A percentile compares a stretch with the other conserved stretches of the same genome.
Conservation (phyloP, 345 rosid genomes). For the Kandelia obovata region DNA sequence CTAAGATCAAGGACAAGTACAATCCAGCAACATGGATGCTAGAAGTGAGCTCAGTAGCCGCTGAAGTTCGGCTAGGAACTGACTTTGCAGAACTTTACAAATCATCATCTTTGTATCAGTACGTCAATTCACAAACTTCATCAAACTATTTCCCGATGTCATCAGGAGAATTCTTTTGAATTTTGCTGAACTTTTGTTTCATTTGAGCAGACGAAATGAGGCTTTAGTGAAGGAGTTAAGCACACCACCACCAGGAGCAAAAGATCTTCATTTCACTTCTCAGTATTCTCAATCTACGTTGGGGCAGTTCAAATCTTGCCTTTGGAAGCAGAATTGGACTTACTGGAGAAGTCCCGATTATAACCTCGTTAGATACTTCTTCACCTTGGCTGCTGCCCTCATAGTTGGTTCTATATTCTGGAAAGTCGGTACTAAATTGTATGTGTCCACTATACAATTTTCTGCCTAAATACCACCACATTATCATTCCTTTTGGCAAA, state of each 20-base stretch:
- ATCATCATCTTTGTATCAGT: conserved; percentile 53
- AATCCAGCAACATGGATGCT: conserved; percentile 94
- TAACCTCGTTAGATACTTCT: conserved; percentile 34
- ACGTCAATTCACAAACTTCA: conserved; percentile 22
- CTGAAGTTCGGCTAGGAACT: conserved; percentile 55
- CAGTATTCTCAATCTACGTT: conserved; percentile 31
- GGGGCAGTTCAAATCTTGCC: conserved; percentile 43
- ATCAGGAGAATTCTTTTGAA: neutral
- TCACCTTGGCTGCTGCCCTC: conserved; percentile 29
- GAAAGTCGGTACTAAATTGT: conserved; percentile 34
- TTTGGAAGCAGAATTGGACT: conserved; percentile 44
- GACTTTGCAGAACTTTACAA: conserved; percentile 72
- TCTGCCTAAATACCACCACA: neutral
- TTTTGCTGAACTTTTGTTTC: neutral
- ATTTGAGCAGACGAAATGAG: conserved; percentile 26
- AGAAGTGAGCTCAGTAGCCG: conserved; percentile 77
- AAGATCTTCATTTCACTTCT: conserved; percentile 27
- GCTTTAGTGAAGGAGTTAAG: conserved; percentile 27
- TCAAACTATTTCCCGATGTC: neutral
- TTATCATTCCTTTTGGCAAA: neutral
- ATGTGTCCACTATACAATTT: neutral
- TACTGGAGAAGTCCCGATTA: conserved; percentile 50
- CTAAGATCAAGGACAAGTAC: conserved; percentile 58
- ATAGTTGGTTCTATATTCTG: conserved; percentile 38
- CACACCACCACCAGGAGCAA: conserved; percentile 33